Conservation (phyloP, 2,329 filamentous ascomycete genomes). For the Phymatotrichopsis omnivora region DNA sequence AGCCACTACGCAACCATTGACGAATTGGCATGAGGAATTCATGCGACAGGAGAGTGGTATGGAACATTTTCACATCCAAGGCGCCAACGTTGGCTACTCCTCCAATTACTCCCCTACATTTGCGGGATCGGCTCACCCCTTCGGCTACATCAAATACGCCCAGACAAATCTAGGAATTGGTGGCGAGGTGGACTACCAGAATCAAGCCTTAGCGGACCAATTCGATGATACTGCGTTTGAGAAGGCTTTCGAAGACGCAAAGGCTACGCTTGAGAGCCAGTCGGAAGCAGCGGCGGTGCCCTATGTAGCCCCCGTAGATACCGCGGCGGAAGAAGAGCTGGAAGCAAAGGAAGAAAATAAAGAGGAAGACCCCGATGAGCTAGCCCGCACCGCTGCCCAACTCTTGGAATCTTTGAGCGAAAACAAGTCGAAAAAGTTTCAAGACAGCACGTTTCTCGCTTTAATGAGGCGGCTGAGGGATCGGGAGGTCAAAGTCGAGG, state of each 20-base stretch:
- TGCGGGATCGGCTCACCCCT: no score
- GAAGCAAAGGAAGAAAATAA: slow-evolving; percentile 33
- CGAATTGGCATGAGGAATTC: slow-evolving; percentile 52
- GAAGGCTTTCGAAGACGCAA: slow-evolving; percentile 35
- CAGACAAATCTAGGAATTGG: background rate
- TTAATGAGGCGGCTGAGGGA: slow-evolving; percentile 68
- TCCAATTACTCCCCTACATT: background rate
- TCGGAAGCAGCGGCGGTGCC: slow-evolving; percentile 22
- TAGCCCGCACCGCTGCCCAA: slow-evolving; percentile 60
- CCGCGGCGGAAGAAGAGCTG: slow-evolving; percentile 22
- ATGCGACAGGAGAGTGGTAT: slow-evolving; percentile 19
- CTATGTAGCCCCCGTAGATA: slow-evolving; percentile 19
- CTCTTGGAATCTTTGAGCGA: slow-evolving; percentile 58
- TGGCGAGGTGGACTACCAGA: slow-evolving; percentile 1
- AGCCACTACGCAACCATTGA: no score
- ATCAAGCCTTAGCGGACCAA: slow-evolving; percentile 27
- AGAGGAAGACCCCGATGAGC: slow-evolving; percentile 50
- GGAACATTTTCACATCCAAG: background rate
- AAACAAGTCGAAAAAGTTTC: slow-evolving; percentile 64
- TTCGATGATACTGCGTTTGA: slow-evolving; percentile 41
- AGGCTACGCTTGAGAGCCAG: slow-evolving; percentile 20
- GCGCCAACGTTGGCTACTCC: background rate
- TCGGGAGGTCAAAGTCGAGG: slow-evolving; percentile 60
- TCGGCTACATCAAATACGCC: no score
- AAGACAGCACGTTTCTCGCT: slow-evolving; percentile 63